Evolutionary conservation across 2,329 filamentous ascomycete genomes (phyloP).

Genomic region (Colletotrichum tofieldiae): DNA sequence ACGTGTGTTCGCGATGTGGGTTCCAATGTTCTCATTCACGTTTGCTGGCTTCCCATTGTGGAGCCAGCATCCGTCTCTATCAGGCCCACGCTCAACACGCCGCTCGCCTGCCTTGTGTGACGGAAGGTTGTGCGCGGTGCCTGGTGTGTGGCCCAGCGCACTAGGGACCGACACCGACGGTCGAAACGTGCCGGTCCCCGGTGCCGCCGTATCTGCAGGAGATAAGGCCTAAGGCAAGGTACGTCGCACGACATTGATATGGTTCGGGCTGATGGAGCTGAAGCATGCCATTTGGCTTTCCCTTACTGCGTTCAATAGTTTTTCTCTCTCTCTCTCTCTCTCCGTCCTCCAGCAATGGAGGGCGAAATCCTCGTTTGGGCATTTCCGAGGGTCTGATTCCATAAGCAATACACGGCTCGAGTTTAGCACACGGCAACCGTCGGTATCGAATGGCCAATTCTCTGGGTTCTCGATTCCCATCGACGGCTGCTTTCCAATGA

Average conservation of each 20-base stretch:
- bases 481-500: neutral
- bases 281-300: slow-evolving; percentile 16
- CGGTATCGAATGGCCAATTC: neutral
- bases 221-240: slow-evolving; percentile 11
- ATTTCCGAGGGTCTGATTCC: slow-evolving; percentile 2
- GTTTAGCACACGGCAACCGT: neutral
- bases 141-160: neutral
- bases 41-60: slow-evolving; percentile 16
- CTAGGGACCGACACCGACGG: slow-evolving; percentile 5
- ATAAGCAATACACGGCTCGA: neutral
- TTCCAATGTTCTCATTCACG: slow-evolving; percentile 23
- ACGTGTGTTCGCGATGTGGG: slow-evolving; percentile 20
- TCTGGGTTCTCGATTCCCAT: neutral
- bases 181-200: slow-evolving; percentile 27
- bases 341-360: slow-evolving; percentile 22
- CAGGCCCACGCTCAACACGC: neutral
- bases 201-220: slow-evolving; percentile 10
- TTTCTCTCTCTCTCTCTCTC: neutral
- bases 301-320: neutral
- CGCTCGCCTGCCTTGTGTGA: neutral
- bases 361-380: neutral
- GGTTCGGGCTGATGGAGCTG: neutral
- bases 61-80: neutral
- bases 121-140: slow-evolving; percentile 7
- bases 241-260: slow-evolving; percentile 20